phyloP scores from a whole-genome alignment of 805 yeast genomes.

The Ogataea angusta region DNA sequence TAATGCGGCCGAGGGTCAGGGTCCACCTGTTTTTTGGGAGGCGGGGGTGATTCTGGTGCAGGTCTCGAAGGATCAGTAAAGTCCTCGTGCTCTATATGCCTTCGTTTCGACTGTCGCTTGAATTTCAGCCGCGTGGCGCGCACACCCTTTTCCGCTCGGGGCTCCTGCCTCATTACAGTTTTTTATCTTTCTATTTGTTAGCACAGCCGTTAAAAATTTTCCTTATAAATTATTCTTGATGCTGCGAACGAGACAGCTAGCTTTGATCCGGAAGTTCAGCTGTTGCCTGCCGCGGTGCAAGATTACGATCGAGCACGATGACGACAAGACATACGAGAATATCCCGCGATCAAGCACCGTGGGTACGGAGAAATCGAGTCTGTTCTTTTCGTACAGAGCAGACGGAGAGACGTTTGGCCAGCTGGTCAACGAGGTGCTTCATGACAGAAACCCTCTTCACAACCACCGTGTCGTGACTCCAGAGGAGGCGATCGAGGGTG shows the following conservation, averaged over 20 bases:
- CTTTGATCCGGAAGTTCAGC: conserved; percentile 1
- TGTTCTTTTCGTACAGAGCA: conserved; percentile 35
- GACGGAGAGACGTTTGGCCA: conserved; percentile 43
- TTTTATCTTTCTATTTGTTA: background rate
- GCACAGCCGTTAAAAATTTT: conserved; percentile 11
- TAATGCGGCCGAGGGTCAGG: background rate
- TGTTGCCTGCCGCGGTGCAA: conserved; percentile 2
- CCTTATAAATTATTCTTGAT: background rate
- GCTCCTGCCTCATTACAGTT: background rate
- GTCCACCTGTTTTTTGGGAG: background rate
- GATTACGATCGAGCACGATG: conserved; percentile 26
- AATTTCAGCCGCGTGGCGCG: background rate
- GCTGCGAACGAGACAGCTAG: conserved; percentile 2
- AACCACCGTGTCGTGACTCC: conserved; percentile 36
- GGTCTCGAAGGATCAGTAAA: background rate
- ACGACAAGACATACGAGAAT: conserved; percentile 16
- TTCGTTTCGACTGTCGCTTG: background rate
- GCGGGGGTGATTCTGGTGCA: background rate
- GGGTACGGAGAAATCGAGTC: conserved; percentile 20
- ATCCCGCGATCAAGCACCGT: conserved; percentile 21
- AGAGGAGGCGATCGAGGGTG: conserved; percentile 34
- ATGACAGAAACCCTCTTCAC: conserved; percentile 33
- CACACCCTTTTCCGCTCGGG: background rate
- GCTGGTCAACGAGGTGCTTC: conserved; percentile 36
- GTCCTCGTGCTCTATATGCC: background rate